Percentiles rank a stretch among this genome's conserved stretches.
phyloP scores from a whole-genome alignment of 179 eudicot species.

The Corrigiola litoralis region DNA sequence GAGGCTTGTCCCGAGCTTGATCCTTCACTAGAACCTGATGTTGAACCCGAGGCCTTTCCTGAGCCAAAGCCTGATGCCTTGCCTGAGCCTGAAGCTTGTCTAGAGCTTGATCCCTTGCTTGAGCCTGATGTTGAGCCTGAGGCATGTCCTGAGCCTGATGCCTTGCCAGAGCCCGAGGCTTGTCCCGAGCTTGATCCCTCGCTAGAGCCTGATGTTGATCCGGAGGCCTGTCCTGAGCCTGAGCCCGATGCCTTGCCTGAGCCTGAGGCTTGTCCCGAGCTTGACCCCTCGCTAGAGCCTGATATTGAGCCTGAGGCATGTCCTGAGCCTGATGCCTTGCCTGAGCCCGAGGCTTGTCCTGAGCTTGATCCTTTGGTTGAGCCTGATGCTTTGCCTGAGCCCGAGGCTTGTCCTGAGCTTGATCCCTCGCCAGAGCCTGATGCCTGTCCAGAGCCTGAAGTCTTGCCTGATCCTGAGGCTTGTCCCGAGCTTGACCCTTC shows the following conservation, averaged over 20 bases:
- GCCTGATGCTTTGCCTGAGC: too few relatives aligned
- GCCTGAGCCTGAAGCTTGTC: too few relatives aligned
- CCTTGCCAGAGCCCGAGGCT: too few relatives aligned
- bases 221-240: background rate
- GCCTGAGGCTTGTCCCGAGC: background rate
- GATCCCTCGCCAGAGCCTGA: background rate
- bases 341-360: background rate
- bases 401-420: background rate
- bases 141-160: too few relatives aligned
- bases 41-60: background rate
- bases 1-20: background rate
- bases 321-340: too few relatives aligned
- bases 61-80: too few relatives aligned
- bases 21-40: background rate
- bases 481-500: background rate
- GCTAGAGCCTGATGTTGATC: background rate
- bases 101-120: too few relatives aligned
- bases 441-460: background rate
- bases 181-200: too few relatives aligned
- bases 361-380: background rate
- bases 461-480: background rate
- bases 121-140: too few relatives aligned
- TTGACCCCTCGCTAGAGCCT: too few relatives aligned
- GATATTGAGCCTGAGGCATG: too few relatives aligned
- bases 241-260: too few relatives aligned